Conservation (phyloP, 495 filamentous ascomycete genomes). For the Penicillium verhagenii region DNA sequence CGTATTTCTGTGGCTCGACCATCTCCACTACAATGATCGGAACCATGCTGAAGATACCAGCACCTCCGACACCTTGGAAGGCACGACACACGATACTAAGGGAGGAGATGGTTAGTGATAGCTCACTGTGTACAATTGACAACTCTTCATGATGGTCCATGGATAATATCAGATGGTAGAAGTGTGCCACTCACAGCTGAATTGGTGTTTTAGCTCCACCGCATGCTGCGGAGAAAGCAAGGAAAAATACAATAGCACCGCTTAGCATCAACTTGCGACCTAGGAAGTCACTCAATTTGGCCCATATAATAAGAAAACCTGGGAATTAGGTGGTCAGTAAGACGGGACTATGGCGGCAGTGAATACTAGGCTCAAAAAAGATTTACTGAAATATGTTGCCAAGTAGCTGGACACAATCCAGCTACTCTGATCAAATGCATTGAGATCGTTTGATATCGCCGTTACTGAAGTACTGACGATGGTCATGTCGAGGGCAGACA, state of each 20-base stretch:
- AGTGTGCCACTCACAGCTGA: slow-evolving; percentile 38
- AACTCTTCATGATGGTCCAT: neutral
- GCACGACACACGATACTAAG: slow-evolving; percentile 34
- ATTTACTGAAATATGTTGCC: slow-evolving; percentile 21
- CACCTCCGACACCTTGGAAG: slow-evolving; percentile 44
- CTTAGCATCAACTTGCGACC: slow-evolving; percentile 50
- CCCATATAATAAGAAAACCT: slow-evolving; percentile 39
- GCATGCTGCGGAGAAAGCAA: slow-evolving; percentile 54
- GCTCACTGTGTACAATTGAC: too few relatives aligned
- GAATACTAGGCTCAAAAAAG: neutral
- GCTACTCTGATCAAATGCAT: slow-evolving; percentile 5
- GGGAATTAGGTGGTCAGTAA: too few relatives aligned
- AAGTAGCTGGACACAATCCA: slow-evolving; percentile 33
- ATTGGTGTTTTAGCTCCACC: slow-evolving; percentile 43
- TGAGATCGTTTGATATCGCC: slow-evolving; percentile 30
- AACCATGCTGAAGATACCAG: slow-evolving; percentile 50
- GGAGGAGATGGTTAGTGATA: neutral
- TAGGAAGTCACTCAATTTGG: slow-evolving; percentile 52
- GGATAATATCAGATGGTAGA: slow-evolving; percentile 1
- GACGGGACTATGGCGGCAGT: neutral
- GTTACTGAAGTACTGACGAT: slow-evolving; percentile 52
- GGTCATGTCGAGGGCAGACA: slow-evolving; percentile 54
- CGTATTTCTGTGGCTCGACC: slow-evolving; percentile 36
- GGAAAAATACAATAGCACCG: slow-evolving; percentile 48
- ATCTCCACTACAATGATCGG: slow-evolving; percentile 56